phyloP scores from a whole-genome alignment of 2,329 filamentous ascomycete genomes.

The Chaetomiaceae sp. region DNA sequence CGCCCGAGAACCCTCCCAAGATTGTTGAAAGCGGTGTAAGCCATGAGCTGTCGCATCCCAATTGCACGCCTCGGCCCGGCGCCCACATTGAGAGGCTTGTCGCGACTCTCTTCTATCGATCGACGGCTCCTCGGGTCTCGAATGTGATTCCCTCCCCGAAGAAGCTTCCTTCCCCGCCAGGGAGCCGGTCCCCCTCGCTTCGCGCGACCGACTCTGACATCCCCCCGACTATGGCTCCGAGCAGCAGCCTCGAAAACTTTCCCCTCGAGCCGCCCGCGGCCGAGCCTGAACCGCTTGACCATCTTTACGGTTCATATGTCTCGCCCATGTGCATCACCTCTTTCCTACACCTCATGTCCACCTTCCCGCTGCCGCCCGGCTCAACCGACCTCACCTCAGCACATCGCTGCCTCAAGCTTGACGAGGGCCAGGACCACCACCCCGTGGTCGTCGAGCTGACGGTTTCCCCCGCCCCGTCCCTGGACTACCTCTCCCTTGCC shows the following conservation, averaged over 20 bases:
- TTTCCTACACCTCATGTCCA: conserved; percentile 62
- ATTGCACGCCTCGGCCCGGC: conserved; percentile 54
- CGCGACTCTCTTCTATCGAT: conserved; percentile 62
- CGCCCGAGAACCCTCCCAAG: conserved; percentile 53
- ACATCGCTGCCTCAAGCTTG: conserved; percentile 58
- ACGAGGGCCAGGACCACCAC: conserved; percentile 41
- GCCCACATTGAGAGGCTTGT: conserved; percentile 49
- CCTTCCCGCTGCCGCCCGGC: conserved; percentile 52
- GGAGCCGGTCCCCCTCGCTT: conserved; percentile 28
- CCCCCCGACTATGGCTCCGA: conserved; percentile 55
- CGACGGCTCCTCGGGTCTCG: conserved; percentile 31
- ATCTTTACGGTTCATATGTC: conserved; percentile 62
- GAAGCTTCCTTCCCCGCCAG: conserved; percentile 30
- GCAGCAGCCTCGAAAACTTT: conserved; percentile 54
- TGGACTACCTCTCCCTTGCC: conserved; percentile 60
- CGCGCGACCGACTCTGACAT: conserved; percentile 38
- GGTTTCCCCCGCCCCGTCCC: conserved; percentile 56
- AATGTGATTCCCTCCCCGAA: conserved; percentile 36
- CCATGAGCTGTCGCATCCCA: conserved; percentile 59
- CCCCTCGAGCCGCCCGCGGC: conserved; percentile 55
- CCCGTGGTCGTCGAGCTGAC: conserved; percentile 64
- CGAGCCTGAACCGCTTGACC: conserved; percentile 57
- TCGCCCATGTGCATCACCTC: conserved; percentile 62
- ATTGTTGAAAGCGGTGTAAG: conserved; percentile 60
- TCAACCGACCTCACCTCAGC: conserved; percentile 54